Percentiles rank a stretch among this genome's conserved stretches.
Evolutionary conservation across 1,284 basidiomycete genomes (phyloP).

Genomic region (Leccinum solheimii): DNA sequence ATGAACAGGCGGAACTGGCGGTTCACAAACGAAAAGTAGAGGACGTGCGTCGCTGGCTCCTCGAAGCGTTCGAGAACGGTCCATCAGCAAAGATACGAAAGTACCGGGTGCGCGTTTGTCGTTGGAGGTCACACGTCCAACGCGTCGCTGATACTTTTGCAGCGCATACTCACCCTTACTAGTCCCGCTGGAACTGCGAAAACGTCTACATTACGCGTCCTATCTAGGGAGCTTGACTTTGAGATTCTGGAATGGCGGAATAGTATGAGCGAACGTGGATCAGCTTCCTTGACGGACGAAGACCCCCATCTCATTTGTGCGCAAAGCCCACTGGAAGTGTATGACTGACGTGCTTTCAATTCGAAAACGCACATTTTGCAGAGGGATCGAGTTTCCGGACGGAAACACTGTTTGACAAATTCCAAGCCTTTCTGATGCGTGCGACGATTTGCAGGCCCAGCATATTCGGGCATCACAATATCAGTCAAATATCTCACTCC

Average conservation of each 20-base stretch:
- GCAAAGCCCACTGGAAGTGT: background rate
- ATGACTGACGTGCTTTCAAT: background rate
- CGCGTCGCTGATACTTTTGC: background rate
- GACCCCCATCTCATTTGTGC: background rate
- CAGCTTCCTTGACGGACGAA: conserved; percentile 4
- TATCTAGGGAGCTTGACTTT: conserved; percentile 75
- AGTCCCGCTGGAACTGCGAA: conserved; percentile 93
- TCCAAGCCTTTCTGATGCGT: conserved; percentile 76
- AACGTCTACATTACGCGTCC: conserved; percentile 78
- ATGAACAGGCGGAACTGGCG: too few species aligned
- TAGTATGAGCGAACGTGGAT: conserved; percentile 45
- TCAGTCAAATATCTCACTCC: conserved; percentile 21
- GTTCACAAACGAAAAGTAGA: too few species aligned
- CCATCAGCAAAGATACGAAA: conserved; percentile 65
- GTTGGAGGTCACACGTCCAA: background rate
- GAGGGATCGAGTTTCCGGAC: conserved; percentile 36
- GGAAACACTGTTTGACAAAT: conserved; percentile 72
- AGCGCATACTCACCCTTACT: conserved; percentile 85
- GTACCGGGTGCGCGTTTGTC: conserved; percentile 65
- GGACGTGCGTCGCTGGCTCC: too few species aligned
- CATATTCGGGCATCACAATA: conserved; percentile 42
- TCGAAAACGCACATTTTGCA: conserved; percentile 5
- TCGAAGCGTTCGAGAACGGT: too few species aligned
- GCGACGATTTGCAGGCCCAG: conserved; percentile 66
- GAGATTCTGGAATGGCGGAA: conserved; percentile 90